A percentile compares a stretch with the other conserved stretches of the same genome.
Evolutionary conservation across 2,329 filamentous ascomycete genomes (phyloP).

Genomic region (Bisporella sp.): DNA sequence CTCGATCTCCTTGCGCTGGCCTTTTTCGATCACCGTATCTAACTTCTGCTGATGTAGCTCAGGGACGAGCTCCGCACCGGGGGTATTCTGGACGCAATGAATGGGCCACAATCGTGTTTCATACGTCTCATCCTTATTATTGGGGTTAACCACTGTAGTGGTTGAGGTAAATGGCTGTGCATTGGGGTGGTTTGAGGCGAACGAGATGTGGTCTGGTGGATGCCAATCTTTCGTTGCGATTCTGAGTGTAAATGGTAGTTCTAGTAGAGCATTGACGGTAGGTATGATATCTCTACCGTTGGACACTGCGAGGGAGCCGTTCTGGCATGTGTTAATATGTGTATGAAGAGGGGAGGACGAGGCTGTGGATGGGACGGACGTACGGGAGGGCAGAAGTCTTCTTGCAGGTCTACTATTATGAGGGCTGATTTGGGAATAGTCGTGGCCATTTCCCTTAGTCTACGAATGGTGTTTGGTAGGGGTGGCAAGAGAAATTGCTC

Average conservation of each 20-base stretch:
- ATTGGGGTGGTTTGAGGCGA: constrained; percentile 69
- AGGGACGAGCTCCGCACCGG: constrained; percentile 65
- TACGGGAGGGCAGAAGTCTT: constrained; percentile 91
- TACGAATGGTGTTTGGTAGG: too few species aligned
- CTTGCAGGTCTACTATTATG: constrained; percentile 81
- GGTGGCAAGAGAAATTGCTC: too few species aligned
- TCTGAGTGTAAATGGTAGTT: constrained; percentile 62
- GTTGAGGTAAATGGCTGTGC: constrained; percentile 62
- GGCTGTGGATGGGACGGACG: constrained; percentile 28
- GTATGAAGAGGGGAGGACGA: background rate
- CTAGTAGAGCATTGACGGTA: constrained; percentile 67
- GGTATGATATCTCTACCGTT: constrained; percentile 64
- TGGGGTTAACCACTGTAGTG: constrained; percentile 59
- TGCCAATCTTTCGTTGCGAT: constrained; percentile 94
- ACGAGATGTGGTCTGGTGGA: constrained; percentile 76
- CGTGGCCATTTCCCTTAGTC: background rate
- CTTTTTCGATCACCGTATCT: constrained; percentile 71
- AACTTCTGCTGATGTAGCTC: constrained; percentile 58
- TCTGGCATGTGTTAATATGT: constrained; percentile 41
- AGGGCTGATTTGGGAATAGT: constrained; percentile 44
- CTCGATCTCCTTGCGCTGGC: constrained; percentile 65
- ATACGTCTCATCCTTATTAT: constrained; percentile 55
- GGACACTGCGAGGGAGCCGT: constrained; percentile 77
- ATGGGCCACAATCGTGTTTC: constrained; percentile 74
- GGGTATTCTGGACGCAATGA: constrained; percentile 74